Base-by-base conservation (phyloP, 139 green algal species). In the Micractinium sp. region DNA sequence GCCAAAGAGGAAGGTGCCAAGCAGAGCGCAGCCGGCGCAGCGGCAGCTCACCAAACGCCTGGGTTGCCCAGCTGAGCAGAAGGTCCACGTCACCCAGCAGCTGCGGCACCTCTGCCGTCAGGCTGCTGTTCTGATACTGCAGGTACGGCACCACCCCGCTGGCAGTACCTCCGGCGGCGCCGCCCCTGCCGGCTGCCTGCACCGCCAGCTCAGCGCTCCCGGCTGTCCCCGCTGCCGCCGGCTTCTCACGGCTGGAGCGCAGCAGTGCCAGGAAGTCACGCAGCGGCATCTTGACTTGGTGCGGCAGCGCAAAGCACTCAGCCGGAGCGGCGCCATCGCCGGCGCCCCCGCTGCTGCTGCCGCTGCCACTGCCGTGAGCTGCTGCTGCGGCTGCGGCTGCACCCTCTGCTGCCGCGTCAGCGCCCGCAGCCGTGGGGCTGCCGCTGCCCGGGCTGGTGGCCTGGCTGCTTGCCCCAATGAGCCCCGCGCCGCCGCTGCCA, bases 101-200 rank as follows among this genome's bases (percentile, higher is more conserved):
- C 69, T 87, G 74, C 2, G 88, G 41, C 16, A 95, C 87, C 87
- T 97, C 94, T 69, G 92, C 85, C 0, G 86, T 93, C 47, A 97
- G 90, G 89, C 93, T 96, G 93, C 90, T 95, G 93, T 97, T 97
- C 89, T 97, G 95, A 61, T 95, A 94, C 92, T 97, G 93, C 79
- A 95, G 18, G 33, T 81, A 80, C 2, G 35, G 36, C 33, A 71
- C 85, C 53, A 76, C 47, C n/a, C 85, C 33, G 77, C 63, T 31
- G 76, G 47, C 47, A 56, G 47, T 56, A 56, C 47, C 47, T 56
- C 47, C 9, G 47, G 47, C 47, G 9, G 47, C 9, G 9, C 75
- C 0, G 35, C 38, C 39, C 1, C 1, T 19, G 33, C 86, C 35
- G 60, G 33, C 25, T 53, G 27, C 7, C 47, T 82, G 82, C 77